phyloP scores from a whole-genome alignment of 2,329 filamentous ascomycete species.

The Lachnellula subtilissima region DNA sequence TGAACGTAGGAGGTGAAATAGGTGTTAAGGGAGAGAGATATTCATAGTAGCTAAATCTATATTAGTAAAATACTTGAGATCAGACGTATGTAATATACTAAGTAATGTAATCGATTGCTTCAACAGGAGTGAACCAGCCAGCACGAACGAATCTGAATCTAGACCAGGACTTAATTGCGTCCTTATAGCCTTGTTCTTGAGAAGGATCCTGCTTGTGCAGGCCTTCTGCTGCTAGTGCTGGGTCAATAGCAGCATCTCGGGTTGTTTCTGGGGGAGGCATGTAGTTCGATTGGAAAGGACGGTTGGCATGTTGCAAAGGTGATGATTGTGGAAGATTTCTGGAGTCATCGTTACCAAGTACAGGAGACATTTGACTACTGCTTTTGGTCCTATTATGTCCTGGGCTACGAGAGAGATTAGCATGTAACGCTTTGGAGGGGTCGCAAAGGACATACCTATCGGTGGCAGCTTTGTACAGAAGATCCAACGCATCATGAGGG shows the following conservation, averaged over 20 bases:
- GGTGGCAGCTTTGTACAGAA: conserved; percentile 82
- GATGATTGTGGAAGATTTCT: conserved; percentile 15
- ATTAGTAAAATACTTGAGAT: conserved; percentile 7
- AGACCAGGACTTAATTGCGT: conserved; percentile 82
- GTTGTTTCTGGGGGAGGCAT: conserved; percentile 18
- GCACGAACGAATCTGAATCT: conserved; percentile 91
- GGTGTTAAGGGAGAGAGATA: conserved; percentile 89
- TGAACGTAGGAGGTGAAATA: conserved; percentile 87
- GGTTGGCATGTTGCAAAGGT: conserved; percentile 13
- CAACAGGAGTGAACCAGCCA: conserved; percentile 91
- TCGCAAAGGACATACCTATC: conserved; percentile 42
- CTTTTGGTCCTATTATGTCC: conserved; percentile 31
- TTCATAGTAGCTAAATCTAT: conserved; percentile 69
- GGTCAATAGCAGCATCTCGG: conserved; percentile 27
- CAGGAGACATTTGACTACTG: conserved; percentile 25
- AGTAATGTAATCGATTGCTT: conserved; percentile 89
- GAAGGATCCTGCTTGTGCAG: conserved; percentile 21
- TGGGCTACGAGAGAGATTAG: conserved; percentile 36
- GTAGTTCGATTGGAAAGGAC: conserved; percentile 19
- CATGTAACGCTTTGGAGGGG: conserved; percentile 44
- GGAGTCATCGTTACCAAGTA: conserved; percentile 13
- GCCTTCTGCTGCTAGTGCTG: conserved; percentile 20
- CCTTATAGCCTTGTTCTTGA: conserved; percentile 52
- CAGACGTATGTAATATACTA: conserved; percentile 54
- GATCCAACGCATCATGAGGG: conserved; percentile 85